Conservation (phyloP, 1,284 basidiomycete genomes). For the Chalciporus sp. region DNA sequence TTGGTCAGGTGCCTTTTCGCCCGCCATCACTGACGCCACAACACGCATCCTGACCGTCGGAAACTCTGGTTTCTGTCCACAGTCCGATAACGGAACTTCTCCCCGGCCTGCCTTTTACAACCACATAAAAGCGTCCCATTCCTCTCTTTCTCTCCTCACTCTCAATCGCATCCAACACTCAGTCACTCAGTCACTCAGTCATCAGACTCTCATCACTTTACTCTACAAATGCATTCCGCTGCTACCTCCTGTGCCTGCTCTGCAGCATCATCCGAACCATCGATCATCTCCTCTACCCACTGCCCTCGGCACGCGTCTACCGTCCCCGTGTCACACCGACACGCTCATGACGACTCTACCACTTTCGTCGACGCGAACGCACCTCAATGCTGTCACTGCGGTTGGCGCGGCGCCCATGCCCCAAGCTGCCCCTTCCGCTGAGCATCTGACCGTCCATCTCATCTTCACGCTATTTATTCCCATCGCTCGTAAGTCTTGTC, state of each 20-base stretch:
- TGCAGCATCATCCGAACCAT: constrained; percentile 7
- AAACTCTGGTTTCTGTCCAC: constrained; percentile 38
- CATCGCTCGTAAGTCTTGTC: constrained; percentile 23
- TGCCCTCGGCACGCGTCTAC: constrained; percentile 16
- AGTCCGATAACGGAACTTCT: constrained; percentile 40
- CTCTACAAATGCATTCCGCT: constrained; percentile 25
- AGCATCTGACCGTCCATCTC: constrained; percentile 16
- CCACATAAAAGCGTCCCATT: constrained; percentile 31
- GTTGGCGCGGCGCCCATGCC: constrained; percentile 67
- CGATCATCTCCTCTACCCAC: constrained; percentile 11
- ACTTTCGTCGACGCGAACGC: constrained; percentile 42
- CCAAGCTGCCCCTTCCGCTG: constrained; percentile 65
- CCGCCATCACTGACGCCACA: constrained; percentile 40
- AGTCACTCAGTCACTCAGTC: neutral
- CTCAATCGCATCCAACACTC: constrained; percentile 1
- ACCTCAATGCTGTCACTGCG: constrained; percentile 78
- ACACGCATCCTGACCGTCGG: constrained; percentile 39
- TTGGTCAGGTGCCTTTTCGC: constrained; percentile 34
- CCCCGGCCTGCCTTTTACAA: constrained; percentile 30
- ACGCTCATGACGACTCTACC: constrained; percentile 21
- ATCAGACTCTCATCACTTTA: neutral
- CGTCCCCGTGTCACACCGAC: constrained; percentile 25
- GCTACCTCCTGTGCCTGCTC: constrained; percentile 17
- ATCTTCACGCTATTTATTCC: constrained; percentile 30
- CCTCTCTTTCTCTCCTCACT: neutral